These are phyloP conservation scores for Boletus rubroflammeus DNA, from an alignment of 768 basidiomycete species.

Conservation along the genomic window DNA sequence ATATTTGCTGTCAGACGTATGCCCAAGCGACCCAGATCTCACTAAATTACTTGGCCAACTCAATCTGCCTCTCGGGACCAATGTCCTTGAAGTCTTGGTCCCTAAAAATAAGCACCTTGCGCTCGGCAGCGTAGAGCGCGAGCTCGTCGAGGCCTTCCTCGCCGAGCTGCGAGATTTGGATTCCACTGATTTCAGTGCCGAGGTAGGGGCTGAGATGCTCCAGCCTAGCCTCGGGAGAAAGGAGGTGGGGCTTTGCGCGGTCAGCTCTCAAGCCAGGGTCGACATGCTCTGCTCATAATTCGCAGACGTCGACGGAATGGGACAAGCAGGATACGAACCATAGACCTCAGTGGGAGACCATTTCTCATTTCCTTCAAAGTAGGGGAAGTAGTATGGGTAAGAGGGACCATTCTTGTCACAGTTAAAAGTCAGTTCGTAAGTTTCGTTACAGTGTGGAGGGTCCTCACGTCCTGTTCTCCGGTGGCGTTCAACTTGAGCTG, in stretches of 20 bases:
- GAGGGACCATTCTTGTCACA: conserved; percentile 35
- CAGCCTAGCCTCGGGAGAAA: conserved; percentile 37
- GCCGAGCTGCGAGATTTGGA: conserved; percentile 51
- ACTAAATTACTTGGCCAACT: conserved; percentile 40
- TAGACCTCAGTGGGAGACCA: conserved; percentile 44
- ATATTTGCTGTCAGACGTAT: not conserved
- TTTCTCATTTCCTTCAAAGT: conserved; percentile 46
- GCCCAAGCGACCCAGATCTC: not conserved
- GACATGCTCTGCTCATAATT: conserved; percentile 32
- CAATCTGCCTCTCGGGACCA: conserved; percentile 49
- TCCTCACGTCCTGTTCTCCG: not conserved
- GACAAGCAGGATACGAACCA: not conserved
- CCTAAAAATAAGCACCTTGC: conserved; percentile 53
- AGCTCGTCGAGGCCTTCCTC: conserved; percentile 53
- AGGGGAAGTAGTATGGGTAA: conserved; percentile 49
- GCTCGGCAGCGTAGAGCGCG: conserved; percentile 48
- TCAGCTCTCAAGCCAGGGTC: conserved; percentile 48
- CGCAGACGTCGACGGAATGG: not conserved
- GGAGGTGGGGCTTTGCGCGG: conserved; percentile 48
- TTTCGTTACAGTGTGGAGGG: not conserved
- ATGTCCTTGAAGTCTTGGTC: conserved; percentile 62
- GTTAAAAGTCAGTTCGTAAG: not conserved
- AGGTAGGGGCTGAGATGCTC: conserved; percentile 47
- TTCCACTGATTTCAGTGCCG: conserved; percentile 48
- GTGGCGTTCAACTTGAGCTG: conserved; percentile 6